These are phyloP conservation scores for Calonectria hawksworthii DNA, from an alignment of 2,329 filamentous ascomycete genomes.

Conservation along the genomic window DNA sequence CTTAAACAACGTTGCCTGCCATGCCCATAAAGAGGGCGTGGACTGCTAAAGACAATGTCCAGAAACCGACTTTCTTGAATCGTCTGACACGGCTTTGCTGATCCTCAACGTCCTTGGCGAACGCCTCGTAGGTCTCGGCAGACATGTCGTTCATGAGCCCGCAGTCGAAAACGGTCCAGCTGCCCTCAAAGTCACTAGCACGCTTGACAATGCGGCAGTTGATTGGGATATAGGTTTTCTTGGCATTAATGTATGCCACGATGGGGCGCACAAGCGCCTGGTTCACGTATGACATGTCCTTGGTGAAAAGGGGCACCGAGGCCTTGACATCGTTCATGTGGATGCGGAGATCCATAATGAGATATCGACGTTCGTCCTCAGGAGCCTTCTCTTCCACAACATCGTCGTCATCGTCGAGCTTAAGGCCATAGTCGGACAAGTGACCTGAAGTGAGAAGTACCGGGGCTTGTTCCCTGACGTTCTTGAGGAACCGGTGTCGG, in stretches of 20 bases:
- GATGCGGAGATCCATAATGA: conserved; percentile 95
- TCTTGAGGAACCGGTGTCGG: conserved; percentile 73
- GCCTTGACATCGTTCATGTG: conserved; percentile 96
- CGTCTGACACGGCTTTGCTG: conserved; percentile 87
- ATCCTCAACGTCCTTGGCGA: conserved; percentile 91
- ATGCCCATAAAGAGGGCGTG: conserved; percentile 96
- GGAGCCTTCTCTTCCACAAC: conserved; percentile 22
- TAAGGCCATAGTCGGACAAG: conserved; percentile 46
- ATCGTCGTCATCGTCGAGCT: conserved; percentile 32
- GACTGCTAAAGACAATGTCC: conserved; percentile 92
- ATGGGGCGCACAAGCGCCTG: conserved; percentile 96
- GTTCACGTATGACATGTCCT: conserved; percentile 94
- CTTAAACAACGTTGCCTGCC: conserved; percentile 80
- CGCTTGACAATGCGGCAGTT: conserved; percentile 95
- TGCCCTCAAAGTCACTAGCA: conserved; percentile 90
- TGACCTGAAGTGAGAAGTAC: conserved; percentile 50
- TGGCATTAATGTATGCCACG: conserved; percentile 97
- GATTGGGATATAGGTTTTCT: conserved; percentile 95
- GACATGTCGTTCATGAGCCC: conserved; percentile 94
- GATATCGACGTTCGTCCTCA: conserved; percentile 79
- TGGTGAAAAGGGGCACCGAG: conserved; percentile 91
- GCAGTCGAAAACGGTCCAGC: conserved; percentile 95
- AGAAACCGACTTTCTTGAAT: conserved; percentile 96
- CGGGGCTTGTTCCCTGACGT: conserved; percentile 51
- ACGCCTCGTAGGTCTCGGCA: conserved; percentile 94